These are phyloP conservation scores for Rhizopogon sp. DNA, from an alignment of 768 basidiomycete species.

Conservation along the genomic window DNA sequence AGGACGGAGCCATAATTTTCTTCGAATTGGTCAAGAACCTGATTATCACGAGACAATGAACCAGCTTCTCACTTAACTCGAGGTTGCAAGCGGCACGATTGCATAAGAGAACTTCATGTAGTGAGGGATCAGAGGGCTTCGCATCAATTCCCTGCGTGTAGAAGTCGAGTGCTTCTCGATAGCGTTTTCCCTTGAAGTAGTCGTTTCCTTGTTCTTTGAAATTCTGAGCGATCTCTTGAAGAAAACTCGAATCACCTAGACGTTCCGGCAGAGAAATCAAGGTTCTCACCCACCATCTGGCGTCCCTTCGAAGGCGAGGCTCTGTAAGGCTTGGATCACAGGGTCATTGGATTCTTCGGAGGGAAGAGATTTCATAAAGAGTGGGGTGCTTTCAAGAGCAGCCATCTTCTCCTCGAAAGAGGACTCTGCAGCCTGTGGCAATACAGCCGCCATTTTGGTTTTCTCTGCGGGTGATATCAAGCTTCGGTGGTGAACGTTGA, in stretches of 20 bases:
- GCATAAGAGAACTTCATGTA: constrained; percentile 68
- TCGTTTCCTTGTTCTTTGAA: constrained; percentile 97
- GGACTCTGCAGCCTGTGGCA: constrained; percentile 17
- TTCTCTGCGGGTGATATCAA: not conserved
- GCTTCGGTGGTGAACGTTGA: not conserved
- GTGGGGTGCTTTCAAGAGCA: constrained; percentile 62
- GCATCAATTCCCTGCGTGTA: constrained; percentile 90
- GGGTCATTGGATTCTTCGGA: constrained; percentile 55
- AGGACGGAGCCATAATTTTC: constrained; percentile 89
- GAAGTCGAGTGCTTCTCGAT: constrained; percentile 82
- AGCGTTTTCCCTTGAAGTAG: constrained; percentile 83
- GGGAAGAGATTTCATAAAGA: constrained; percentile 92
- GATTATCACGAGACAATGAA: not conserved
- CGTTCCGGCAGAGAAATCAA: not conserved
- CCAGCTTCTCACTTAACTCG: constrained; percentile 59
- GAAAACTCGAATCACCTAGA: not conserved
- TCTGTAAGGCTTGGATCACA: constrained; percentile 78
- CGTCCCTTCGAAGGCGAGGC: constrained; percentile 83
- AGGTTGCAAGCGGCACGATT: constrained; percentile 95
- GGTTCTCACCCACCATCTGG: constrained; percentile 74
- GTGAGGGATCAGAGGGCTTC: constrained; percentile 55
- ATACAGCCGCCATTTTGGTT: constrained; percentile 12
- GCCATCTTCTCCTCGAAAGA: constrained; percentile 33
- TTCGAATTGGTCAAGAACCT: constrained; percentile 23
- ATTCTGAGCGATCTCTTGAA: constrained; percentile 78